Base-by-base conservation (phyloP, 2,329 filamentous ascomycete species). In the Diplocarpon mali region DNA sequence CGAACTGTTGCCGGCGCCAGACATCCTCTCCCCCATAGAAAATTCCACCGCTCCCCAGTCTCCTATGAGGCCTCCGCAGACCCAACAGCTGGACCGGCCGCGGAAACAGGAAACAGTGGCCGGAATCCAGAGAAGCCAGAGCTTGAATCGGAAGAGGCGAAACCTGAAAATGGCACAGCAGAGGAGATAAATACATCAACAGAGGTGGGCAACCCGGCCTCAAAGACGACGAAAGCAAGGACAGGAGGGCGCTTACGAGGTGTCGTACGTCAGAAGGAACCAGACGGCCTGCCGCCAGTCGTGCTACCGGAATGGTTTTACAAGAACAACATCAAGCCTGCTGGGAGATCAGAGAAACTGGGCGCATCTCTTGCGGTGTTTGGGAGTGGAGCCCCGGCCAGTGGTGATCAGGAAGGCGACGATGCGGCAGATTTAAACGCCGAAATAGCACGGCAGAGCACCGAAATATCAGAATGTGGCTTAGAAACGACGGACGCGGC, bases 301-400 rank as follows among this genome's bases (percentile, higher is more conserved):
- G 65, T 69, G 40, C 63, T 84, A 12, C 77, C 80, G 0, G 61
- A 67, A 45, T 72, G 68, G 61, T 84, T 83, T 49, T 61, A 76
- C 42, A 62, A 70, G 32, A 60, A 65, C 15, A 73, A 73, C 44
- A 68, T 83, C 24, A 51, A 53, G 17, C 49, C 45, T 35, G 27
- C 47, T 5, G 53, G 47, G 27, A 49, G 57, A 27, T 28, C 47
- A 31, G 30, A 48, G 15, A 30, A 42, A 12, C 24, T 46, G 10
- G 46, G 44, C 16, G 53, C 49, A 14, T 47, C 49, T 27, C 51
- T 60, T 16, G 49, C 51, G 20, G 52, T 57, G 2, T 53, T 53
- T 41, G 46, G 46, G 28, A 35, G 34, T 14, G 15, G 34, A 38
- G 27, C 41, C 14, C 45, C 42, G 11, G 17, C 38, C 16, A 20